phyloP scores from a whole-genome alignment of 2,329 filamentous ascomycete genomes.

The Aspergillus piperis region DNA sequence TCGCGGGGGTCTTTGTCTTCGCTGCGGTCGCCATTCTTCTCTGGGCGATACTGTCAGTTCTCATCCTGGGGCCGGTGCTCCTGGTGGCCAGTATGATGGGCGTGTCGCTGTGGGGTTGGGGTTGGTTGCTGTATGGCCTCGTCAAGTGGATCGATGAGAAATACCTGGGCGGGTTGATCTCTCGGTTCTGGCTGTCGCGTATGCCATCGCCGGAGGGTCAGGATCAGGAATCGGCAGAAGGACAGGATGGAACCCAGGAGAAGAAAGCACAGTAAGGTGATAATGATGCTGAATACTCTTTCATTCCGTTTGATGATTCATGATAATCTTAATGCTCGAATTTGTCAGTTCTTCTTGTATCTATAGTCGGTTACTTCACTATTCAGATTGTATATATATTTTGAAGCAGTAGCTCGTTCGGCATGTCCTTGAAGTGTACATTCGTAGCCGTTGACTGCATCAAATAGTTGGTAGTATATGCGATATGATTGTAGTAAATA shows the following conservation, averaged over 20 bases:
- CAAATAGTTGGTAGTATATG: too few species aligned
- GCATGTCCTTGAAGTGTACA: background rate
- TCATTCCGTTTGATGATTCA: too few species aligned
- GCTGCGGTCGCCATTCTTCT: slow-evolving; percentile 34
- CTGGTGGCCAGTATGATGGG: slow-evolving; percentile 17
- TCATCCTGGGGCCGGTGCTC: slow-evolving; percentile 35
- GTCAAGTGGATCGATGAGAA: slow-evolving; percentile 15
- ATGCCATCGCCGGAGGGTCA: background rate
- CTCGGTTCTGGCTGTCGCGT: slow-evolving; percentile 12
- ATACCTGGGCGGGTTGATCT: slow-evolving; percentile 14
- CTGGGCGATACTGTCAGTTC: slow-evolving; percentile 33
- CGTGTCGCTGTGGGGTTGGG: slow-evolving; percentile 16
- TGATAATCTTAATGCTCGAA: too few species aligned
- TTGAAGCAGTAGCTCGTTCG: background rate
- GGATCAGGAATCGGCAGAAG: background rate
- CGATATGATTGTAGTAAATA: too few species aligned
- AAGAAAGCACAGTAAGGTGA: background rate
- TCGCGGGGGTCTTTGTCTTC: slow-evolving; percentile 36
- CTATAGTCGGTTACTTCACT: too few species aligned
- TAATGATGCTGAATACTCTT: too few species aligned
- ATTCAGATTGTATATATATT: too few species aligned
- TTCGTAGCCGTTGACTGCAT: too few species aligned
- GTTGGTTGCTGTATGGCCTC: slow-evolving; percentile 17
- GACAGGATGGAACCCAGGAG: background rate
- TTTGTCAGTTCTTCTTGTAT: too few species aligned